Conservation (phyloP, 345 rosid species). For the Brassica cretica region DNA sequence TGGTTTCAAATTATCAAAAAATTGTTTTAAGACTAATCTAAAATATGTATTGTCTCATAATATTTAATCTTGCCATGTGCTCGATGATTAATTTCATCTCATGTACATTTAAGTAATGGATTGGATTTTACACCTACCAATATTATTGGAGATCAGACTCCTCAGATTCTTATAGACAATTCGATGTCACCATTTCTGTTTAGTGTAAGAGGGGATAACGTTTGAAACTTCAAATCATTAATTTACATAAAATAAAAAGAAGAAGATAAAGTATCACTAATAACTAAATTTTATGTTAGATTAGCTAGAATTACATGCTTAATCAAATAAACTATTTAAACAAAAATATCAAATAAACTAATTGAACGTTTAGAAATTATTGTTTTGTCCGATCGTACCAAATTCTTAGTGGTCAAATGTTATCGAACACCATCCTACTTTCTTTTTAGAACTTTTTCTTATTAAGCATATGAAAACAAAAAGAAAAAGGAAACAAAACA, state of each 20-base stretch:
- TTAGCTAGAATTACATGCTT: neutral
- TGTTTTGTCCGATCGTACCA: neutral
- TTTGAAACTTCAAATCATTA: neutral
- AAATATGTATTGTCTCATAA: too few relatives aligned
- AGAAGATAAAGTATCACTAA: too few relatives aligned
- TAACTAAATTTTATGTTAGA: neutral
- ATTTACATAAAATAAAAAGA: neutral
- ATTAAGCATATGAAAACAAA: conserved; percentile 17
- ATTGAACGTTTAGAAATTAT: neutral
- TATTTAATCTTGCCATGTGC: neutral
- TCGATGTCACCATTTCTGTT: neutral
- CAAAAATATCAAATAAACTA: too few relatives aligned
- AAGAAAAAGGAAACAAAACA: conserved; percentile 27
- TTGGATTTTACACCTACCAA: neutral
- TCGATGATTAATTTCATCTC: neutral
- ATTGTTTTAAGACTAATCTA: neutral
- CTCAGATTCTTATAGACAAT: too few relatives aligned
- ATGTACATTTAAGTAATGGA: neutral
- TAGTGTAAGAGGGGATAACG: neutral
- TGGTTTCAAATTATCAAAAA: too few relatives aligned
- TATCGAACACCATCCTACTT: neutral
- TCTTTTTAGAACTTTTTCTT: neutral
- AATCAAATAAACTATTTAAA: neutral
- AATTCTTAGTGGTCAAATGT: conserved; percentile 24
- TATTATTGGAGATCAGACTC: neutral